Base-by-base conservation (phyloP, 2,329 filamentous ascomycete genomes). In the Phaeosphaeria sp. region DNA sequence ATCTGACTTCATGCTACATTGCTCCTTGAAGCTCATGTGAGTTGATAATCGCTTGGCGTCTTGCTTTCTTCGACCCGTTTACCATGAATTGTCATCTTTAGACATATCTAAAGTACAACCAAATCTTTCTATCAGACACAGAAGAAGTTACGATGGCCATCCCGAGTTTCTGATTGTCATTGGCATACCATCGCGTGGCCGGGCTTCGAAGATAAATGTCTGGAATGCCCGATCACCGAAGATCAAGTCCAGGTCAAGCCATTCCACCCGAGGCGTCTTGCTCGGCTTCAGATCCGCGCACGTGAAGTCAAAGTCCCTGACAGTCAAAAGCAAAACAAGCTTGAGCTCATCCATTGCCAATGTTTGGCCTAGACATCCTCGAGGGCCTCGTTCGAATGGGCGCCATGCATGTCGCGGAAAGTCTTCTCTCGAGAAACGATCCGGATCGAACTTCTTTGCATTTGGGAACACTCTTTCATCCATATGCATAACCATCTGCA, bases 351-450 rank as follows among this genome's bases (percentile, higher is more conserved):
- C 74, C 72, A 82, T 80, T 0, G 81, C 85, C 45, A 87, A 75
- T 60, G 84, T 82, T 68, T 86, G 83, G 1, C 84, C 85, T n/a
- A 87, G 80, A 64, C 86, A 89, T 51, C 82, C 83, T 13, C 86
- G 72, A 2, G 80, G 78, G 0, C 86, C 86, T 54, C 81, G 77
- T 62, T 84, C 83, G 67, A 88, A 88, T 0, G 83, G 78, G 8
- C 84, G 79, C 79, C 80, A 88, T 0, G 84, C 83, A 53, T 80
- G 79, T 49, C 81, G 79, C 47, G 20, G 75, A 68, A 64, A 79
- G 68, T 63, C 78, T 56, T 71, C 61, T 33, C 82, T 80, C 21
- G 75, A 51, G 27, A 72, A 79, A 1, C 73, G 72, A 33, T 79
- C 72, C 0, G 79, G 74, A 44, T 73, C 68, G 53, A 74, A 76